Evolutionary conservation across 805 yeast genomes (phyloP), one percentile per base, ranked within the genome.

Genomic region (Blastobotrys terrestris): DNA sequence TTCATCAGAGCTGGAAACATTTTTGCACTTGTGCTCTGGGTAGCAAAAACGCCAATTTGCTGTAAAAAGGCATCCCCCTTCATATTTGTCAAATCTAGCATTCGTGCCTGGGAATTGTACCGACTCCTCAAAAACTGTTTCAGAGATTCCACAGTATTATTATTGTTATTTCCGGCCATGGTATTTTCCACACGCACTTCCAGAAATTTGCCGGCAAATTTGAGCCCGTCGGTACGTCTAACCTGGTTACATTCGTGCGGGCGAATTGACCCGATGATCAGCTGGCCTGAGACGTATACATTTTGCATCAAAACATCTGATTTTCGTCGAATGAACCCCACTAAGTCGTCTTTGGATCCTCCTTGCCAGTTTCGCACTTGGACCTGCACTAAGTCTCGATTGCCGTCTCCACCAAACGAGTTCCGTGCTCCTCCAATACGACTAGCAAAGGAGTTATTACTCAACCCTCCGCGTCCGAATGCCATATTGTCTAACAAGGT

Each of bases 1-100:
- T 85, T 87, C 85, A 92, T 80, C 58, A 94, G 70, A 0, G 98
- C 98, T 8, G 89, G 85, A 67, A 92, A 89, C 77, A 90, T 84
- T 67, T 92, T 94, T 13, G 91, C 77, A 35, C 84, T 77, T 1
- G 87, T 81, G 8, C 81, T 68, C 14, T 78, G 71, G 3, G 82
- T 71, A 14, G 79, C 77, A 56, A 90, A 82, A 50, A 88, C 72
- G 0, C 96, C 95, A 55, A 76, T 77, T 16, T 76, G 70, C 11
- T 67, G 70, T 42, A 92, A 72, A 8, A 69, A 73, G 31, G 78
- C 84, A 64, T 88, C 98, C 41, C 75, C 75, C 53, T 78, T 77
- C 63, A 90, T 79, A 50, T 72, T 74, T 2, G 83, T 75, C 48
- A 94, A 72, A 63, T 92, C 86, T 53, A 94, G 73, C 76, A 94